A percentile compares a stretch with the other conserved stretches of the same genome.
Conservation (phyloP, 768 basidiomycete genomes). For the Zangia roseola region DNA sequence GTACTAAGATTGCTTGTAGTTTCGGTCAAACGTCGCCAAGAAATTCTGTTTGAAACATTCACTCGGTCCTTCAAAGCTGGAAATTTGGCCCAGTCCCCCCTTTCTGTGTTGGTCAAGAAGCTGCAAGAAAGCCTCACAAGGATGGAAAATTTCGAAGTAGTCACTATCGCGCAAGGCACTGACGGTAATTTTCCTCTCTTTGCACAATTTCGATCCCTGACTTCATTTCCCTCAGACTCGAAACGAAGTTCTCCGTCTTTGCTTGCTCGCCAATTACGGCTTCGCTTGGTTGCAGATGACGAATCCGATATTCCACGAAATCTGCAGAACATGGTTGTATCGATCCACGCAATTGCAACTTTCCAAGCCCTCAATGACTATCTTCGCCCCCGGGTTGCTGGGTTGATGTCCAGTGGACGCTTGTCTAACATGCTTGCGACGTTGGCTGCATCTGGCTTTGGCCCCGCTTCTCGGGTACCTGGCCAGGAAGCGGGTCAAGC, state of each 20-base stretch:
- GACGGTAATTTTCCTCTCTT: conserved; percentile 53
- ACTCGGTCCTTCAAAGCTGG: conserved; percentile 49
- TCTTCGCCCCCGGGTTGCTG: conserved; percentile 84
- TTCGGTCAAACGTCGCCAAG: conserved; percentile 60
- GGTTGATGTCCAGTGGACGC: conserved; percentile 60
- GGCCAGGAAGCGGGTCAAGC: conserved; percentile 35
- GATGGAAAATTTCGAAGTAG: conserved; percentile 95
- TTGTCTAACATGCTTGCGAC: conserved; percentile 91
- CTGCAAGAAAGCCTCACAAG: conserved; percentile 93
- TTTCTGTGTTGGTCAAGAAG: conserved; percentile 87
- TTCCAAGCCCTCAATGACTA: conserved; percentile 98
- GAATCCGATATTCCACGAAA: conserved; percentile 86
- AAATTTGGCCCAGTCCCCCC: conserved; percentile 50
- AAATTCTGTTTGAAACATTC: conserved; percentile 79
- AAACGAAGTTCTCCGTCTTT: conserved; percentile 88
- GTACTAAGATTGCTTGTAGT: conserved; percentile 44
- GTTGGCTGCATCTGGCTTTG: conserved; percentile 73
- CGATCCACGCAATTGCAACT: conserved; percentile 97
- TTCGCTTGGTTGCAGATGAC: conserved; percentile 87
- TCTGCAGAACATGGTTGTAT: conserved; percentile 89
- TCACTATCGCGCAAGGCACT: conserved; percentile 77
- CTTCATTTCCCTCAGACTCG: conserved; percentile 52
- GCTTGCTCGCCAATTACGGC: conserved; percentile 87
- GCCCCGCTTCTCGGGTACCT: conserved; percentile 41
- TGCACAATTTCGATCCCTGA: conserved; percentile 6